Base-by-base conservation (phyloP, 2,329 filamentous ascomycete species). In the Cercospora sojina region DNA sequence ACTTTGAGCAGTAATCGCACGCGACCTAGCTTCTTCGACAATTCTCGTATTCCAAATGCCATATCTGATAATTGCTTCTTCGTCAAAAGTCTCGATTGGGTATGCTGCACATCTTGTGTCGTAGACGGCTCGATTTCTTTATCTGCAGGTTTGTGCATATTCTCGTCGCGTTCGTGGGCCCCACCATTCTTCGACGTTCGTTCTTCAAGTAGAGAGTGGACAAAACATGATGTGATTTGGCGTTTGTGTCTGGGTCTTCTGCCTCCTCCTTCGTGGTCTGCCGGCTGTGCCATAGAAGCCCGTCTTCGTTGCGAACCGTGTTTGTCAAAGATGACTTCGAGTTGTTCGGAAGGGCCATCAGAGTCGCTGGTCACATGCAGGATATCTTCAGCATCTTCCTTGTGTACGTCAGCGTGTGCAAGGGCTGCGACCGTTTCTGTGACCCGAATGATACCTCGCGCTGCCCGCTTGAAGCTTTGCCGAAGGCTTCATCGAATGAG, bases 51-150 rank as follows among this genome's bases (percentile, higher is more conserved):
- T 27, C 94, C 93, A 88, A 94, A 93, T 0, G 94, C 93, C 94
- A 99, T 98, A 74, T 98, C 95, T 13, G 91, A 93, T 49, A 99
- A 84, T 79, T 99, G 92, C 78, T 91, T 93, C 82, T 98, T 98
- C 1, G 93, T 97, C 71, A 98, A 84, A 59, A 97, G 86, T n/a
- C 94, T 86, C 66, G 87, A 89, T 64, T 88, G 83, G 18, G 84
- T 81, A 27, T 79, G 77, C 23, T 75, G 73, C 25, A 64, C 73
- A n/a, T 77, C 74, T 18, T 74, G 68, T 32, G 25, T 9, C n/a
- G 27, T n/a, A 13, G 75, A 67, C 7, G 73, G 71, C 16, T 77
- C 74, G 0, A 76, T 76, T 57, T 80, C 75, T 68, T 83, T 83
- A 74, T 83, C 82, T n/a, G 80, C 74, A 1, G 75, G 75, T 55